Conservation (phyloP, 140 eudicot genomes). For the Senecio squalidus region DNA sequence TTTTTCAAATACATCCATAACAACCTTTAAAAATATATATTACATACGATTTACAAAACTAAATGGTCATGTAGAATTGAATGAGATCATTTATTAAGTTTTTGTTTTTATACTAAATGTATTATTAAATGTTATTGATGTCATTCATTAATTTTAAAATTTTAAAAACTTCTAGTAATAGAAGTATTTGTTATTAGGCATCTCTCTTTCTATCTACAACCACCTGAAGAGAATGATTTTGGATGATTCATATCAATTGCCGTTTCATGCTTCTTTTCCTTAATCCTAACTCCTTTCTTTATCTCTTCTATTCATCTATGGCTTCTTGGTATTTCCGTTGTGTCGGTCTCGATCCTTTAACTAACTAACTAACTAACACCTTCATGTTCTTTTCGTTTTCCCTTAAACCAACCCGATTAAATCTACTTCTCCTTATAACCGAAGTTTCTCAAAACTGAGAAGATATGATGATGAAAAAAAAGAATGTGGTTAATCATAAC, state of each 20-base stretch:
- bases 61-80: no score
- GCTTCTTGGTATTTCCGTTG: slow-evolving; percentile 34
- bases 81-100: no score
- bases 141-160: no score
- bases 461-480: slow-evolving; percentile 1
- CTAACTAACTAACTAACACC: neutral
- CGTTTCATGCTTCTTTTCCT: slow-evolving; percentile 23
- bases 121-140: no score
- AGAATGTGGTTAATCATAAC: neutral
- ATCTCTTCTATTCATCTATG: slow-evolving; percentile 16
- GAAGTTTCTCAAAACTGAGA: neutral
- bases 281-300: neutral
- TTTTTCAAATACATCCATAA: no score
- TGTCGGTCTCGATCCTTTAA: slow-evolving; percentile 32
- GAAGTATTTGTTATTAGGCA: neutral
- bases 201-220: slow-evolving; percentile 12
- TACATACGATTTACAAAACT: no score
- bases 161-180: no score
- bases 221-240: neutral
- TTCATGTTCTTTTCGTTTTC: neutral
- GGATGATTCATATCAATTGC: slow-evolving; percentile 16
- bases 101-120: no score
- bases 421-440: neutral
- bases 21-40: no score
- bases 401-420: neutral